Percentiles rank a stretch among this genome's conserved stretches.
phyloP scores from a whole-genome alignment of 2,329 filamentous ascomycete species.

The Monilinia aucupariae region DNA sequence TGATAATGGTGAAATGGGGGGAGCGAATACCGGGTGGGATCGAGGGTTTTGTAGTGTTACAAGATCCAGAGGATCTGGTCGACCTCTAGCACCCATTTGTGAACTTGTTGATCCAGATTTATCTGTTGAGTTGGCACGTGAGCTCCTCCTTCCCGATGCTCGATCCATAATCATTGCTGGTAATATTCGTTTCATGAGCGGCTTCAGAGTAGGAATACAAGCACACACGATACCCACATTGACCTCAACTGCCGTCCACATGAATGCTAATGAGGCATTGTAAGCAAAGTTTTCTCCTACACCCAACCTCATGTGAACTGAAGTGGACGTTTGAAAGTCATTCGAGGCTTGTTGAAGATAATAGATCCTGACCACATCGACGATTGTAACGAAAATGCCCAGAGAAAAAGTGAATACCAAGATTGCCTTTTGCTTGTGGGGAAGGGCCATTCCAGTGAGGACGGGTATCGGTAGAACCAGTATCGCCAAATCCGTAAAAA shows the following conservation, averaged over 20 bases:
- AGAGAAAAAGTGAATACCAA: constrained; percentile 80
- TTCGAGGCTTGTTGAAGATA: constrained; percentile 61
- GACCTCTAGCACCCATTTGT: constrained; percentile 14
- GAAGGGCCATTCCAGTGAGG: constrained; percentile 77
- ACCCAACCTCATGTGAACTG: constrained; percentile 37
- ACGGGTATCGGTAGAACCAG: constrained; percentile 84
- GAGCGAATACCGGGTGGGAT: neutral
- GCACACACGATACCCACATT: constrained; percentile 86
- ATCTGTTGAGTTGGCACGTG: neutral
- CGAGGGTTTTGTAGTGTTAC: neutral
- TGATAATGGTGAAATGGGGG: constrained; percentile 16
- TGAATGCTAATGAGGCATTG: constrained; percentile 78
- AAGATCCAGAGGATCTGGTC: neutral
- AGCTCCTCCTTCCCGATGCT: constrained; percentile 2
- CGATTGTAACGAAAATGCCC: constrained; percentile 79
- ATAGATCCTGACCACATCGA: constrained; percentile 85
- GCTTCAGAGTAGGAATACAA: constrained; percentile 88
- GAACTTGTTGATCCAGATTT: constrained; percentile 24
- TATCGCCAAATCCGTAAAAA: constrained; percentile 84
- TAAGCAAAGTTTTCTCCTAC: constrained; percentile 53
- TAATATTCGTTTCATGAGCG: constrained; percentile 56
- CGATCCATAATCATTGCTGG: constrained; percentile 31
- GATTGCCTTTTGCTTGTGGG: constrained; percentile 80
- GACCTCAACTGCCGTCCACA: constrained; percentile 93
- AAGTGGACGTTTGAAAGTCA: constrained; percentile 16